Evolutionary conservation across 2,329 filamentous ascomycete species (phyloP).

Genomic region (Leptodontidium sp.): DNA sequence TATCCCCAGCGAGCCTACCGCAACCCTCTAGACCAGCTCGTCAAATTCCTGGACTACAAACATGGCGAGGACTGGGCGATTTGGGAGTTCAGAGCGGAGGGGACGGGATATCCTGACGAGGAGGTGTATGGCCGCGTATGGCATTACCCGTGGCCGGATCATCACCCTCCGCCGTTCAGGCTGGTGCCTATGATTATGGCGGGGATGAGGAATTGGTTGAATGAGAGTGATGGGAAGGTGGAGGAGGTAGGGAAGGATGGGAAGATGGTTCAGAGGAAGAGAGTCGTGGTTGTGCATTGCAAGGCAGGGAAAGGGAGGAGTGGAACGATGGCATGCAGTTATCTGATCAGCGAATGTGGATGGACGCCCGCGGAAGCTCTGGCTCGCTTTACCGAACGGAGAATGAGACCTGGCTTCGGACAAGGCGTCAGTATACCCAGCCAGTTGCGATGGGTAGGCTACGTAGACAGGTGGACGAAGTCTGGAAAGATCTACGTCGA

Average conservation of each 20-base stretch:
- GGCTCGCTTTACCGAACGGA: slow-evolving; percentile 76
- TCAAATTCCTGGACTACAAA: slow-evolving; percentile 85
- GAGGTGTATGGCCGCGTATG: slow-evolving; percentile 86
- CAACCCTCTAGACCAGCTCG: slow-evolving; percentile 87
- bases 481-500: slow-evolving; percentile 83
- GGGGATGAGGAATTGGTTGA: slow-evolving; percentile 91
- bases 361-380: slow-evolving; percentile 72
- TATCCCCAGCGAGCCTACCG: slow-evolving; percentile 94
- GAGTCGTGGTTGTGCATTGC: slow-evolving; percentile 93
- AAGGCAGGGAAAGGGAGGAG: slow-evolving; percentile 96
- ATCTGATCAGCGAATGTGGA: slow-evolving; percentile 86
- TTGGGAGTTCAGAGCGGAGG: slow-evolving; percentile 97
- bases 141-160: slow-evolving; percentile 96
- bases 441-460: slow-evolving; percentile 85
- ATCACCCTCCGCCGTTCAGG: slow-evolving; percentile 93
- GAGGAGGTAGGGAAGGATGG: slow-evolving; percentile 43
- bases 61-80: slow-evolving; percentile 90
- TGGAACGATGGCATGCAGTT: slow-evolving; percentile 87
- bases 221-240: slow-evolving; percentile 50
- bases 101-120: slow-evolving; percentile 91
- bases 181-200: slow-evolving; percentile 89
- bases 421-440: slow-evolving; percentile 92
- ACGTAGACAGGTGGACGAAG: slow-evolving; percentile 86
- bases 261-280: slow-evolving; percentile 42
- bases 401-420: slow-evolving; percentile 91